Base-by-base conservation (phyloP, 2,329 filamentous ascomycete species). In the Huntiella savannae region DNA sequence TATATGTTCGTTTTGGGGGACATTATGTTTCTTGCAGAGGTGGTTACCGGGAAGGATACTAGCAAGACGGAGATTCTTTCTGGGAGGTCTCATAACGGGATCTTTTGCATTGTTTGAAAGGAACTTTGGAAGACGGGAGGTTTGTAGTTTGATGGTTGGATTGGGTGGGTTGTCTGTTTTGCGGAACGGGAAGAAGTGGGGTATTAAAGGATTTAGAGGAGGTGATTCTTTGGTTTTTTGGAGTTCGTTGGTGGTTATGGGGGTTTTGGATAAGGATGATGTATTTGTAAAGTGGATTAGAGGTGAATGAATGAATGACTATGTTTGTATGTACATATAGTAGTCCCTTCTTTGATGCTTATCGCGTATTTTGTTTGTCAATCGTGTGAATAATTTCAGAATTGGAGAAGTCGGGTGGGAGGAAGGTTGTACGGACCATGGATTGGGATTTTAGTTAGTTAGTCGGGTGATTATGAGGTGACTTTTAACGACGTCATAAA, bases 201-300 rank as follows among this genome's bases (percentile, higher is more conserved):
- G 85, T 76, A 94, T 88, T 85, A 76, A 72, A 52, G 83, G 83
- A 8, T 70, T 91, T 58, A 75, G 71, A 55, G 82, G 83, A 34
- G 86, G 86, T 0, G 88, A 96, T 61, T 75, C 95, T 4, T 73
- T 80, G 64, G 65, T 96, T 3, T 87, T 96, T 56, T 80, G 88
- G 12, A 61, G 76, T 13, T 82, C 84, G 41, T 67, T 94, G 62
- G 82, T 83, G 54, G 61, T 87, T 13, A 75, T 87, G 13, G 84
- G 86, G 47, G 73, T 74, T 6, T 17, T 17, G 17, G 75, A 91
- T 1, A 84, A 88, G 56, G 83, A 92, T 19, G 72, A 80, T 47
- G 77, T 6, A 8, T 28, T 28, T 28, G 22, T 28, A 6, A 28
- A 28, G 22, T 28, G 22, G 22, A 28, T 28, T 8, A 28, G 22